Evolutionary conservation across 805 yeast species (phyloP).

Genomic region (Cyberlindnera maritima): DNA sequence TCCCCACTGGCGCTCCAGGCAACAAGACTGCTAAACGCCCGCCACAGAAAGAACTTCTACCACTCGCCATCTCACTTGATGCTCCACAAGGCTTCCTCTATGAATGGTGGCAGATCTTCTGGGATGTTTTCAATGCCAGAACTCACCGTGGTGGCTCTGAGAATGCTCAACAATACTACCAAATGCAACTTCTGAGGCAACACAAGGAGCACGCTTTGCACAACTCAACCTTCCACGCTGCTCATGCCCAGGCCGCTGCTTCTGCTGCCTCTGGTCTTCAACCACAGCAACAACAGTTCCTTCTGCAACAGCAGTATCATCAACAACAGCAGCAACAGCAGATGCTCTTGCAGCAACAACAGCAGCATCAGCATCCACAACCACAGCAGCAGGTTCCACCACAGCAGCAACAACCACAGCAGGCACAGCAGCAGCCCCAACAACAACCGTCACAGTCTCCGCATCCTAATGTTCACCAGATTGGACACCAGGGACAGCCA

Average conservation of each 20-base stretch:
- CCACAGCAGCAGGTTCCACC: constrained; percentile 10
- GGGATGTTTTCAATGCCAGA: constrained; percentile 89
- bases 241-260: constrained; percentile 28
- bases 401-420: constrained; percentile 1
- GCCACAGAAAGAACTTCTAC: constrained; percentile 42
- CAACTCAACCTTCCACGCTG: constrained; percentile 42
- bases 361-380: constrained; percentile 3
- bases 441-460: constrained; percentile 1
- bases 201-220: constrained; percentile 54
- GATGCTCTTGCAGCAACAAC: constrained; percentile 1
- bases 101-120: constrained; percentile 96
- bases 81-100: constrained; percentile 83
- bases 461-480: not conserved
- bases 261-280: constrained; percentile 9
- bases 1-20: constrained; percentile 32
- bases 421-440: constrained; percentile 14
- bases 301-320: constrained; percentile 3
- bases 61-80: constrained; percentile 58
- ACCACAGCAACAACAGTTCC: constrained; percentile 9
- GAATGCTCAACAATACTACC: constrained; percentile 69
- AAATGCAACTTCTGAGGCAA: constrained; percentile 56
- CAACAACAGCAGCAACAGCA: constrained; percentile 10
- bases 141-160: constrained; percentile 61
- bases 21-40: constrained; percentile 23
- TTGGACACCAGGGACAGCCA: constrained; percentile 19